Conservation (phyloP, 192 early-diverging fungal species). For the Oehlia diaphana region DNA sequence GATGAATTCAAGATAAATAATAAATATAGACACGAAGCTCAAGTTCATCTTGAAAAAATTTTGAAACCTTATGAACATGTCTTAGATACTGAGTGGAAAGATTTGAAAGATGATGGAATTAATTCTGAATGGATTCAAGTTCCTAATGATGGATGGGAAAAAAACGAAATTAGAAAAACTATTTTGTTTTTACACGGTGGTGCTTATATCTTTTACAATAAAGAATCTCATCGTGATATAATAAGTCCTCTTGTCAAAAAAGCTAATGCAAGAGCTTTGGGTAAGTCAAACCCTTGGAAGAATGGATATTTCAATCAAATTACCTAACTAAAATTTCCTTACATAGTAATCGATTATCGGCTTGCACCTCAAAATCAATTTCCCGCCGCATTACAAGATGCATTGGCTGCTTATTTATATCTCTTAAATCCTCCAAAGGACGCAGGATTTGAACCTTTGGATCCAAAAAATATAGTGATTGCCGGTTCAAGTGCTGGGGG, state of each 20-base stretch:
- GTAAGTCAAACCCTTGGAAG: constrained; percentile 14
- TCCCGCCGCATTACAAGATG: too few species aligned
- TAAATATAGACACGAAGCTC: constrained; percentile 28
- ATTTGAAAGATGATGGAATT: too few species aligned
- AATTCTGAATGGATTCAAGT: too few species aligned
- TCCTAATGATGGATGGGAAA: too few species aligned
- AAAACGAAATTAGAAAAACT: too few species aligned
- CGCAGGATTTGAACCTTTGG: too few species aligned
- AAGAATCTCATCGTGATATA: background rate
- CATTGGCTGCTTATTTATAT: too few species aligned
- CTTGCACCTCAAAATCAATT: too few species aligned
- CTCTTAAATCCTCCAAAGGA: too few species aligned
- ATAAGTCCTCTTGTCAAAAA: constrained; percentile 49
- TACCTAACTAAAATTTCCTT: background rate
- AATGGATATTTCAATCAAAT: background rate
- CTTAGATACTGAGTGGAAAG: too few species aligned
- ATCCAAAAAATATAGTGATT: constrained; percentile 52
- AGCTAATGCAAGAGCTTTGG: constrained; percentile 45
- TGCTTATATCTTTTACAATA: constrained; percentile 15
- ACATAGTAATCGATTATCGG: constrained; percentile 47
- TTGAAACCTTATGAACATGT: constrained; percentile 7
- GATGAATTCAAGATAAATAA: constrained; percentile 16
- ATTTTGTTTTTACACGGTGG: too few species aligned
- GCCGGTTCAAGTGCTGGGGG: constrained; percentile 74
- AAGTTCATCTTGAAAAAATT: constrained; percentile 34